Evolutionary conservation across 345 rosid species (phyloP).

Genomic region (Camelina laxa): DNA sequence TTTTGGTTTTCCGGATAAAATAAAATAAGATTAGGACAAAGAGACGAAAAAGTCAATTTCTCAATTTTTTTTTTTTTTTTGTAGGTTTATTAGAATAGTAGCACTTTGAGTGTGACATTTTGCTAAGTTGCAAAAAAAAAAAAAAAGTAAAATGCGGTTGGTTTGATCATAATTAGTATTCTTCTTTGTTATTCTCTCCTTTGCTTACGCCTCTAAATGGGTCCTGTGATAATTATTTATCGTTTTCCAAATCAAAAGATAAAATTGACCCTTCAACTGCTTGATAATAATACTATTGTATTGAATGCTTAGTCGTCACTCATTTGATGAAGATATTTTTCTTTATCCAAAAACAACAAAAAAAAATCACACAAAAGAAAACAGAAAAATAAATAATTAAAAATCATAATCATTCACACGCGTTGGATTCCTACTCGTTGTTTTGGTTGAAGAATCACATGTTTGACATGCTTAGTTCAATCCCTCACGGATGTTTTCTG

Average conservation of each 20-base stretch:
- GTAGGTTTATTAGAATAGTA: constrained; percentile 16
- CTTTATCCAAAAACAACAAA: constrained; percentile 10
- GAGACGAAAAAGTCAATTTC: constrained; percentile 32
- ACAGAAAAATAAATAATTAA: background rate
- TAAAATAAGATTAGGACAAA: background rate
- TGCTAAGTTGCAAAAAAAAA: background rate
- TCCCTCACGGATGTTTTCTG: constrained; percentile 2
- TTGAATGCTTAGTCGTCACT: constrained; percentile 30
- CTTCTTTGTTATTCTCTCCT: constrained; percentile 14
- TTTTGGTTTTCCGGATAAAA: no score
- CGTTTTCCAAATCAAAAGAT: constrained; percentile 23
- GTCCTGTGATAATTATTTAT: background rate
- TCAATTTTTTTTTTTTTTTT: background rate
- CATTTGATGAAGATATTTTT: constrained; percentile 12
- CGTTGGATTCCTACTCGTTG: constrained; percentile 5
- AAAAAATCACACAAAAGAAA: background rate
- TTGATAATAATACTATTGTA: constrained; percentile 2
- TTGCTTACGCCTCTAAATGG: constrained; percentile 26
- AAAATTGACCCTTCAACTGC: constrained; percentile 40
- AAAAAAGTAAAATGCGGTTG: background rate
- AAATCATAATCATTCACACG: constrained; percentile 22
- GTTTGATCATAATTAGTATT: constrained; percentile 28
- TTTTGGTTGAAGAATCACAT: constrained; percentile 25
- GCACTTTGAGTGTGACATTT: constrained; percentile 30
- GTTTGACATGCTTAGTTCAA: constrained; percentile 19